Evolutionary conservation across 2,329 filamentous ascomycete species (phyloP), one percentile per base, ranked within the genome.

Genomic region (Penicillium sp.): DNA sequence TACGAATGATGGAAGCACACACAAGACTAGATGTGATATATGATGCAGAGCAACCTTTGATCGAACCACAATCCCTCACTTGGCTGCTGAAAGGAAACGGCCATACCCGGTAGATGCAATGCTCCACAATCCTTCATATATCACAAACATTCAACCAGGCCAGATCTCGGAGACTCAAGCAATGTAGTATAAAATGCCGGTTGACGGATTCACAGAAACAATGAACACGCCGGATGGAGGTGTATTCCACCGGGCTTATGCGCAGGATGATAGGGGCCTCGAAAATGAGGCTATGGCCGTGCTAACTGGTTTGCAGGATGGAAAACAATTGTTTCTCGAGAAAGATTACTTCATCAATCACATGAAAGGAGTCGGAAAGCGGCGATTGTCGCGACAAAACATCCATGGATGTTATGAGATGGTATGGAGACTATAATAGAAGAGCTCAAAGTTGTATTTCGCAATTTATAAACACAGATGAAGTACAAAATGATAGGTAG

Each of bases 321-420:
- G 48, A 28, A 30, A 38, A n/a, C 28, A 50, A 35, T 31, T 50
- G 14, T 43, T 69, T 64, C 71, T 70, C 59, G 40, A 45, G 46
- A 63, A 63, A 33, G 49, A 50, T 33, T 5, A 26, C 30, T 43
- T 50, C 19, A 28, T 30, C 30, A 36, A 43, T 53, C 28, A 37
- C n/a, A n/a, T n/a, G 26, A 45, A 45, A 22, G 22, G 41, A 14
- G 26, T 43, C 25, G 26, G 1, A 30, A 30, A 43, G 10, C 26
- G 41, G 10, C 41, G 1, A 14, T 10, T 5, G 10, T 10, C 10
- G 16, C 28, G 11, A 30, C 1, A 14, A 42, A 17, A 17, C 1
- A 30, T 30, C 9, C 28, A 30, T 30, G 28, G 28, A 30, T 43
- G 25, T 12, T 28, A 6, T 17, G 25, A n/a, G 10, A 17, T n/a